Evolutionary conservation across 345 rosid genomes (phyloP).

Genomic region (Microthlaspi erraticum): DNA sequence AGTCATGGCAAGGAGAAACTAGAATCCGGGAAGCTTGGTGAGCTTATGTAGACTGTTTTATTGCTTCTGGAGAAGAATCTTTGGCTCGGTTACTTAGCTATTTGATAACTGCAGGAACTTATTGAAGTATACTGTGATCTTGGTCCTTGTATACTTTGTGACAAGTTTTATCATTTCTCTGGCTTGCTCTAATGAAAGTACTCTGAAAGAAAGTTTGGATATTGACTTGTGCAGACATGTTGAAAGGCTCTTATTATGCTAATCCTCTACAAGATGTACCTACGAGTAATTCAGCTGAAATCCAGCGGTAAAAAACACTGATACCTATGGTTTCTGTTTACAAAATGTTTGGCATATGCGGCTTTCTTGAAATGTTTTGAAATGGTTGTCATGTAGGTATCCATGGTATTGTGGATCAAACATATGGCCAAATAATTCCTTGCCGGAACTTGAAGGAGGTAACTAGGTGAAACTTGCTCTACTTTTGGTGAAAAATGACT

Average conservation of each 20-base stretch:
- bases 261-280: constrained; percentile 82
- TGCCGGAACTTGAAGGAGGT: constrained; percentile 92
- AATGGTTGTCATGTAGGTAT: constrained; percentile 56
- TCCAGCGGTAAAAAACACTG: constrained; percentile 54
- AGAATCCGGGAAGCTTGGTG: constrained; percentile 95
- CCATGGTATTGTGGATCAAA: constrained; percentile 89
- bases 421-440: constrained; percentile 74
- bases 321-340: constrained; percentile 15
- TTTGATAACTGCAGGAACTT: background rate
- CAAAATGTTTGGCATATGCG: constrained; percentile 13
- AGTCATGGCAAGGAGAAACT: constrained; percentile 96
- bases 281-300: constrained; percentile 55
- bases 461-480: constrained; percentile 37
- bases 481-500: background rate
- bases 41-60: constrained; percentile 30
- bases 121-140: too few species aligned
- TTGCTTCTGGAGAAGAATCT: too few species aligned
- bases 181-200: constrained; percentile 14
- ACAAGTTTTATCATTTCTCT: constrained; percentile 24
- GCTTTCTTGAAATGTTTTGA: too few species aligned
- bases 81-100: too few species aligned
- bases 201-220: background rate
- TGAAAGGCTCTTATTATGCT: constrained; percentile 91
- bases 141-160: too few species aligned
- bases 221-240: constrained; percentile 56